Evolutionary conservation across 345 rosid genomes (phyloP), one percentile per base, ranked within the genome.

Genomic region (Ailanthus altissimus): DNA sequence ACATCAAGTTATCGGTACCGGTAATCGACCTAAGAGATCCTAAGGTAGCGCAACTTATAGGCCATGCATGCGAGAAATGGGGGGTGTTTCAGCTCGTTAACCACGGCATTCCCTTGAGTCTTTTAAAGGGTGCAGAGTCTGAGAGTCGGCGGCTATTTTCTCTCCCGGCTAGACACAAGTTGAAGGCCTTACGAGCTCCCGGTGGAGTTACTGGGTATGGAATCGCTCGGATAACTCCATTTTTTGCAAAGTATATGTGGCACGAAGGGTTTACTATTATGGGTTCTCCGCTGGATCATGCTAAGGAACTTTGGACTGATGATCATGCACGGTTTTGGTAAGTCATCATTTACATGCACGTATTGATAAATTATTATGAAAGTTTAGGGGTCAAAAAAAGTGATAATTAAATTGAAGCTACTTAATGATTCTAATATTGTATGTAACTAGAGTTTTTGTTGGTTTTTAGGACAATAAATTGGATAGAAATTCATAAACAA

Each of bases 231-330:
- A 89, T 94, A 50, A 81, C 97, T 3, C 85, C 89, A 12, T 91
- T 92, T 80, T 94, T 94, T 74, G 51, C 73, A 5, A 90, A 91
- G 84, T 76, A 77, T 74, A 90, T 94, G 98, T 92, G 98, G 98
- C 92, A 93, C 54, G 98, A 94, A 87, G 98, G 98, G 46, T 92
- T 94, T 74, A 94, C 98, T 28, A 85, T 94, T 69, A 78, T 85
- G 46, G 95, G 92, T 40, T 90, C 97, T 0, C 89, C 94, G 18
- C 26, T 76, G 23, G 88, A 85, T 67, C 92, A 94, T 63, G 97
- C 92, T 51, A 87, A 81, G 67, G 63, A 78, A 75, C 94, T 94
- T 70, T 94, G 93, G 96, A 96, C 98, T 13, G 54, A 70, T n/a
- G 85, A 66, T 60, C 85, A 84, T 79, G 74, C 69, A 38, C 76